Evolutionary conservation across 208 protist genomes (phyloP).

Genomic region (Trypanosoma vivax): DNA sequence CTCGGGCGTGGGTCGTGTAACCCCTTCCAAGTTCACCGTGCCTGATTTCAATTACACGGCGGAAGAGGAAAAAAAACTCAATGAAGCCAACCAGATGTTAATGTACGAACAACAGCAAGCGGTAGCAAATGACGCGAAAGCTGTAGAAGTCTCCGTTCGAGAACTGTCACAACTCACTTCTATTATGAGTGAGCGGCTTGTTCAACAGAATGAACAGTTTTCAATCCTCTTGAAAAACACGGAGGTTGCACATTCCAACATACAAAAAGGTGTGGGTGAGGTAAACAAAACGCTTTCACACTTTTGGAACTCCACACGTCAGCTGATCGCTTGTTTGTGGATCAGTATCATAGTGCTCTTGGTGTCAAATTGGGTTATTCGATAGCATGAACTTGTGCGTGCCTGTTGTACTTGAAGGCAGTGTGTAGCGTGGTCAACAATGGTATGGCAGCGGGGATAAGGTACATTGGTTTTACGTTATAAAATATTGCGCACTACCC

Average conservation of each 20-base stretch:
- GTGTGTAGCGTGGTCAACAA: neutral
- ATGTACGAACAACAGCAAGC: constrained; percentile 44
- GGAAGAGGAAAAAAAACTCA: constrained; percentile 40
- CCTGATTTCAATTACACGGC: constrained; percentile 22
- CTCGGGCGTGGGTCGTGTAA: neutral
- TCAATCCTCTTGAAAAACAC: constrained; percentile 70
- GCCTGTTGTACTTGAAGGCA: too few species aligned
- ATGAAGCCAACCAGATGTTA: constrained; percentile 37
- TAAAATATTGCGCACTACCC: too few species aligned
- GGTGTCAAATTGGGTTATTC: constrained; percentile 42
- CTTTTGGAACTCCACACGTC: constrained; percentile 74
- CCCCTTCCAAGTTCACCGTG: neutral
- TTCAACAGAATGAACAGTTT: constrained; percentile 83
- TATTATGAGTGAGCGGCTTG: constrained; percentile 73
- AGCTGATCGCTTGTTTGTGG: constrained; percentile 76
- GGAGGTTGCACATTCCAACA: constrained; percentile 41
- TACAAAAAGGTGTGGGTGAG: constrained; percentile 58
- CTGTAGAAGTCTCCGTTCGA: constrained; percentile 62
- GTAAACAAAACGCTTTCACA: constrained; percentile 32
- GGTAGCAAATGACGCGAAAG: constrained; percentile 55
- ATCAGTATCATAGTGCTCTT: constrained; percentile 47
- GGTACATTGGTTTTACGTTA: too few species aligned
- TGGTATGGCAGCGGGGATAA: neutral
- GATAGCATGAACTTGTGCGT: constrained; percentile 2
- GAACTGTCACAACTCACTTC: constrained; percentile 85